Base-by-base conservation (phyloP, 164 flowering plant genomes). In the Berberis thunbergii region DNA sequence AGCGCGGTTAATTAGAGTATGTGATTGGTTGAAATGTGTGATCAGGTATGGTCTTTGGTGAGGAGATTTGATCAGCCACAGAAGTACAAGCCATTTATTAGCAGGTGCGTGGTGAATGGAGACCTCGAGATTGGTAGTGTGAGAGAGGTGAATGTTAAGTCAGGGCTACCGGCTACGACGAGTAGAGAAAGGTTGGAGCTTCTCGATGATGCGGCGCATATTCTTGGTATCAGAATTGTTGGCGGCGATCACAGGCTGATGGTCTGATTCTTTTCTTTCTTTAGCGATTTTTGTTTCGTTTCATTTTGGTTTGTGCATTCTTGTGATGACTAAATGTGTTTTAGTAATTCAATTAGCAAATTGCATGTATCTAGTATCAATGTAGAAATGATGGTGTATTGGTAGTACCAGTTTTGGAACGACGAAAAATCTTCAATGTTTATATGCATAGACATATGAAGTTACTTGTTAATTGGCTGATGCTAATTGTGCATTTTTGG, bases 11-110 rank as follows among this genome's bases (percentile, higher is more conserved):
- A 4, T n/a, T 46, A 4, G 49, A 8, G 10, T 10, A 52, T 52
- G 10, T 1, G 11, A 11, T 39, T 56, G 43, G 5, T 54, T 56
- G 59, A 56, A 50, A 10, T 56, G 69, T 72, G 61, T 41, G 6
- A 40, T 60, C 66, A 88, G 96, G 96, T 86, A 1, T 88, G 96
- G 96, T 84, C 88, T 9, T 69, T 89, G 80, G 96, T 89, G 62
- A 81, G 96, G 75, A 84, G 93, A 64, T 89, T 89, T 54, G 97
- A 89, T 81, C 88, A 89, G 61, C 97, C 97, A 0, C 94, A 89
- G 76, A 83, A 79, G 74, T 89, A 89, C 69, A 89, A 86, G 76
- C 96, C 96, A 3, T 89, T 87, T 68, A 54, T 89, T 38, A 87
- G 94, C 76, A 77, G 94, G 70, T 89, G 97, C 55, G 82, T 79